Evolutionary conservation across 768 basidiomycete genomes (phyloP).

Genomic region (Sistotremastrum niveocremeum): DNA sequence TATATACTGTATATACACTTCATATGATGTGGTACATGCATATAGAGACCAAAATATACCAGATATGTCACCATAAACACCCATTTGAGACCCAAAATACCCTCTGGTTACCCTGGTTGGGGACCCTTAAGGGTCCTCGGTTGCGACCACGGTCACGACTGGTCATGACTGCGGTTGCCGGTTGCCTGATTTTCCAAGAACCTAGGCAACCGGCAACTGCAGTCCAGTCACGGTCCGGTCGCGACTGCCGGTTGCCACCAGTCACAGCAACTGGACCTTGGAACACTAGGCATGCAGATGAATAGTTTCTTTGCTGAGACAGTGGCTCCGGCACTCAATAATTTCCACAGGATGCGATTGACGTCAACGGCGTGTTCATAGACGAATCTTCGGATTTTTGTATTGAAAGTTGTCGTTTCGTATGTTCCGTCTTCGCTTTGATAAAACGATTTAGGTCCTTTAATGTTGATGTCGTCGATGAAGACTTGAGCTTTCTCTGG

Average conservation of each 20-base stretch:
- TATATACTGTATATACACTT: too few species aligned
- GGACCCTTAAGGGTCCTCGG: too few species aligned
- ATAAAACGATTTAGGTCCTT: constrained; percentile 22
- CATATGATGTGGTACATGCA: too few species aligned
- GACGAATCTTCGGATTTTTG: constrained; percentile 22
- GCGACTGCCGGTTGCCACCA: constrained; percentile 18
- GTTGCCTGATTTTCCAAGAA: too few species aligned
- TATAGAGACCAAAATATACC: too few species aligned
- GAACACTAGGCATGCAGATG: constrained; percentile 19
- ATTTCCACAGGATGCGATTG: constrained; percentile 23
- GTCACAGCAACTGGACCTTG: constrained; percentile 14
- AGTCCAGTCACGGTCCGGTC: too few species aligned
- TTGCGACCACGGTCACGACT: too few species aligned
- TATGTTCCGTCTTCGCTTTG: constrained; percentile 12
- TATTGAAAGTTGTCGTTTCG: constrained; percentile 25
- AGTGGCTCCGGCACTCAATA: constrained; percentile 23
- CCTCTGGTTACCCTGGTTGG: too few species aligned
- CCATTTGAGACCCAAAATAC: too few species aligned
- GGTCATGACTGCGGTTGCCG: too few species aligned
- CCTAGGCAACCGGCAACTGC: too few species aligned
- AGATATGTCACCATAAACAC: too few species aligned
- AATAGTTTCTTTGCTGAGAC: constrained; percentile 23
- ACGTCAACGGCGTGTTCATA: constrained; percentile 26
- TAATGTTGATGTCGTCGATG: constrained; percentile 26
- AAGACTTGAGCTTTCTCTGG: constrained; percentile 23